These are phyloP conservation scores for Colletotrichum sp. DNA, from an alignment of 2,329 filamentous ascomycete genomes.

Conservation along the genomic window DNA sequence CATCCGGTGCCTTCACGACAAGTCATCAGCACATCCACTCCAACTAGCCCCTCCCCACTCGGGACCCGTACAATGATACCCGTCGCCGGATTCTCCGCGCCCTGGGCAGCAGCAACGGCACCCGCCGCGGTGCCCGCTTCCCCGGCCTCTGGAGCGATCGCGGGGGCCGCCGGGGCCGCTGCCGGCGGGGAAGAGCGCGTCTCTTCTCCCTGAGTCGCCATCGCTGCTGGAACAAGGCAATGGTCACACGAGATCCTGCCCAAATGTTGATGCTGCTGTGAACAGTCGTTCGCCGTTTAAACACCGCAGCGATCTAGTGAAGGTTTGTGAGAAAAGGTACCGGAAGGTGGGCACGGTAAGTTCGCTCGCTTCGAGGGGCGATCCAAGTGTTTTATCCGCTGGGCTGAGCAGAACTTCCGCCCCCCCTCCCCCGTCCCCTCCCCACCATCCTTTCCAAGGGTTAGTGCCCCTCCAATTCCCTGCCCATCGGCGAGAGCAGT, in stretches of 20 bases:
- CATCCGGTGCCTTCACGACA: neutral
- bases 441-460: neutral
- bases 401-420: neutral
- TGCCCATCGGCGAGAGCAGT: neutral
- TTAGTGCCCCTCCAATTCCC: neutral
- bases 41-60: neutral
- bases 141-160: neutral
- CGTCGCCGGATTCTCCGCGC: neutral
- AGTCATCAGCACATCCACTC: neutral
- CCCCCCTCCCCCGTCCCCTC: neutral
- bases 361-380: neutral
- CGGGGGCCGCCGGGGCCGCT: neutral
- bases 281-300: neutral
- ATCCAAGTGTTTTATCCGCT: neutral
- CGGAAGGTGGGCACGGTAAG: neutral
- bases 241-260: neutral
- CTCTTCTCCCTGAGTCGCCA: neutral
- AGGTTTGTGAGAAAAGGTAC: neutral
- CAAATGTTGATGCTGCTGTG: neutral
- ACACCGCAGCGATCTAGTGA: neutral
- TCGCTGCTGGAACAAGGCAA: neutral
- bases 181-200: neutral
- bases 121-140: neutral
- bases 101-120: neutral
- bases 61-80: slow-evolving; percentile 7